Conservation (phyloP, 2,329 filamentous ascomycete species). For the Exophiala oligosperma region DNA sequence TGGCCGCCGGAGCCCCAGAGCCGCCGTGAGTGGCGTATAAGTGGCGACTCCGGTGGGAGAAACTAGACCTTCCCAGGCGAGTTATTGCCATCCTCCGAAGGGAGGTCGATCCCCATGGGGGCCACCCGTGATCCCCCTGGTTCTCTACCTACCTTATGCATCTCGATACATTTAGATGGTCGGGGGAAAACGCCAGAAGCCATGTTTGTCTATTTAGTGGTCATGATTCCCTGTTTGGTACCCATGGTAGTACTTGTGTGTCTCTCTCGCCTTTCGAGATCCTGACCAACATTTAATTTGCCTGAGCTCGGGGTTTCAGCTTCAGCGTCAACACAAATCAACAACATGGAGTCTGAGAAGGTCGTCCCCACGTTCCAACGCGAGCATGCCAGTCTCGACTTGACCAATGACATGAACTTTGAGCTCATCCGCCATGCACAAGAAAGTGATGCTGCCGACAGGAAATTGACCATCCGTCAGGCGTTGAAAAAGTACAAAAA, state of each 20-base stretch:
- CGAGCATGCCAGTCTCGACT: background rate
- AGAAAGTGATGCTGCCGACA: conserved; percentile 22
- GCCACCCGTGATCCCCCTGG: no score
- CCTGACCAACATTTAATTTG: no score
- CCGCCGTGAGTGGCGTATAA: no score
- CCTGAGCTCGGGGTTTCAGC: no score
- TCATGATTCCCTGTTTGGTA: background rate
- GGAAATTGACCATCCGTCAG: conserved; percentile 22
- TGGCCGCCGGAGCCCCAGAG: no score
- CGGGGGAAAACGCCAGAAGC: background rate
- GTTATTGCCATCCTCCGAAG: no score
- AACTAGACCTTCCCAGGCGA: no score
- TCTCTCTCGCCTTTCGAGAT: no score
- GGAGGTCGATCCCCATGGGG: no score
- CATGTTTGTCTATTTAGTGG: background rate
- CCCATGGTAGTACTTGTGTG: no score
- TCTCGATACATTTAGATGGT: background rate
- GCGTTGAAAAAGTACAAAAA: conserved; percentile 29
- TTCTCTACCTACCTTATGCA: no score
- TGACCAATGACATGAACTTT: conserved; percentile 1
- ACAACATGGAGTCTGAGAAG: background rate
- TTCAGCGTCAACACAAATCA: background rate
- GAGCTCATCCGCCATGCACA: conserved; percentile 11
- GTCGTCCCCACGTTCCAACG: background rate
- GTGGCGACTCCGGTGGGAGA: no score